These are phyloP conservation scores for Ascochyta rabiei DNA, from an alignment of 2,329 filamentous ascomycete genomes.

Conservation along the genomic window DNA sequence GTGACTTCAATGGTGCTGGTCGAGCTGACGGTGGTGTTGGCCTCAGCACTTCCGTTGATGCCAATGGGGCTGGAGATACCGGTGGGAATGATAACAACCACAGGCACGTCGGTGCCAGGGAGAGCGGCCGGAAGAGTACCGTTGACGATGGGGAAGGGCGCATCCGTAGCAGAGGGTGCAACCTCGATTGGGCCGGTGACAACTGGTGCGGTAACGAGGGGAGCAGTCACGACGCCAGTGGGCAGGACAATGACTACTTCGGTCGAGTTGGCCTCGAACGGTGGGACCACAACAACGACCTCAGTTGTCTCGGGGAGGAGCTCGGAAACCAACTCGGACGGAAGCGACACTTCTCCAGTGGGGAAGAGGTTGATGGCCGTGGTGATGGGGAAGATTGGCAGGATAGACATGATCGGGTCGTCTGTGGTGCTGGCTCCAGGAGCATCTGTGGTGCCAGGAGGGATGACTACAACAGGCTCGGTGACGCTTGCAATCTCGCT, in stretches of 20 bases:
- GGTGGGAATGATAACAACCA: too few relatives aligned
- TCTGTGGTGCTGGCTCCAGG: neutral
- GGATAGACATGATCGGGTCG: slow-evolving; percentile 19
- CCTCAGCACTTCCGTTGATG: too few relatives aligned
- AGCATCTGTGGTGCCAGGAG: neutral
- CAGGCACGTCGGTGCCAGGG: too few relatives aligned
- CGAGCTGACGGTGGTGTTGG: slow-evolving; percentile 6
- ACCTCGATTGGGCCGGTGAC: slow-evolving; percentile 5
- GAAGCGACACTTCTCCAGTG: slow-evolving; percentile 1
- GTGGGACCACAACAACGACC: neutral
- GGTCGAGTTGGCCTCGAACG: slow-evolving; percentile 5
- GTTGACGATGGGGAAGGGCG: too few relatives aligned
- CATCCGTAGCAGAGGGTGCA: too few relatives aligned
- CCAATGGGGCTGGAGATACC: too few relatives aligned
- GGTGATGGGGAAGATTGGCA: slow-evolving; percentile 15
- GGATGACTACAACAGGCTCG: neutral
- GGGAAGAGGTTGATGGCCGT: slow-evolving; percentile 20
- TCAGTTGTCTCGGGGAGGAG: neutral
- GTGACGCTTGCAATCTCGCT: slow-evolving; percentile 6
- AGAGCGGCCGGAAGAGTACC: too few relatives aligned
- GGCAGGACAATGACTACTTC: neutral
- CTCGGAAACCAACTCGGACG: slow-evolving; percentile 4
- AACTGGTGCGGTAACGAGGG: slow-evolving; percentile 1
- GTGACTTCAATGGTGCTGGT: slow-evolving; percentile 14
- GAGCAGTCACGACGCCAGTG: slow-evolving; percentile 6